Base-by-base conservation (phyloP, 495 filamentous ascomycete genomes). In the Penicillium paradoxum region DNA sequence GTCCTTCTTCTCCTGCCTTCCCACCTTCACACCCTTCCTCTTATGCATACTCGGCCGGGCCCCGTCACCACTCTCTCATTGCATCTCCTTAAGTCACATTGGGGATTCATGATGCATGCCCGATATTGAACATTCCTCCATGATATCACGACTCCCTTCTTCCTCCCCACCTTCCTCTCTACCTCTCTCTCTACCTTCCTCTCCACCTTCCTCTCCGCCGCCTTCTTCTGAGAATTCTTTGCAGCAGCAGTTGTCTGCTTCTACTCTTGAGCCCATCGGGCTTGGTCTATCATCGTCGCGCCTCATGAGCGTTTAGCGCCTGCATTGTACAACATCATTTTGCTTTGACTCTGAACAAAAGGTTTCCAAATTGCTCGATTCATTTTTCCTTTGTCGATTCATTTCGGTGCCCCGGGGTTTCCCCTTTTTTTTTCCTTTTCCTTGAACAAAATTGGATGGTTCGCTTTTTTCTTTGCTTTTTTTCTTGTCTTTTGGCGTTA, bases 1-100 rank as follows among this genome's bases (percentile, higher is more conserved):
- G 67, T 1, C 73, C 73, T 25, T 68, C 73, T 8, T 76, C 73
- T 8, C 73, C 73, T 15, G 59, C 67, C 19, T 73, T 72, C 39
- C 55, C 59, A 15, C 59, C 58, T 5, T 62, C 63, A 0, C 63
- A 64, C n/a, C n/a, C 46, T 6, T 57, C 64, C 11, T 62, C 69
- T 0, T 72, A 70, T 34, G 62, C 64, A 38, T 63, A 58, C 27
- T 52, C 70, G 0, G 24, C 52, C 10, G 70, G 66, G 24, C 19
- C 49, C 17, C 67, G 67, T 42, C 70, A 65, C 15, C 63, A 57
- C 36, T 73, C 73, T 37, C 21, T 67, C 39, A 63, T 63, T 25
- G 59, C 60, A 11, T 69, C 68, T 19, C 63, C 67, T 18, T 76
- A 43, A 41, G 14, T 5, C 37, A 8, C 24, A 17, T 10, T 34